Percentiles rank a stretch among this genome's conserved stretches.
Conservation (phyloP, 306 rosid species). For the Styphnolobium japonicum region DNA sequence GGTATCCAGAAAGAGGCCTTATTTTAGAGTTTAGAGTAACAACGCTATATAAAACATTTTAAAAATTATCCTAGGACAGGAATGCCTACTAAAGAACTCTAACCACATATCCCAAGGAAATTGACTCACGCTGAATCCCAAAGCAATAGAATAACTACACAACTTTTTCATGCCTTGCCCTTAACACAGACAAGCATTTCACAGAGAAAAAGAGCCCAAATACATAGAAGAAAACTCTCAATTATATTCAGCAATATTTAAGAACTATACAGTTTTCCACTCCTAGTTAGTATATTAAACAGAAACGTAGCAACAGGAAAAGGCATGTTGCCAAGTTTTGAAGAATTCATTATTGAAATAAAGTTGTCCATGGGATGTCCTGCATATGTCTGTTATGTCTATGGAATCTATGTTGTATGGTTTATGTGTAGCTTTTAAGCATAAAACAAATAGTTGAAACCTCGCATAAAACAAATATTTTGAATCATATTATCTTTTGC, state of each 20-base stretch:
- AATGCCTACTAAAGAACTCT: background rate
- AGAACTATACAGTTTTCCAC: background rate
- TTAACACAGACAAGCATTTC: background rate
- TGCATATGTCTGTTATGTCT: background rate
- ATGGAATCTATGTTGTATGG: too few relatives aligned
- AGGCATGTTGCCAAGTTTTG: background rate
- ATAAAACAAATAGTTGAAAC: too few relatives aligned
- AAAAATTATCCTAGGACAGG: background rate
- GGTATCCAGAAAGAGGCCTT: background rate
- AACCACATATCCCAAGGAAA: background rate
- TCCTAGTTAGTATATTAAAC: constrained; percentile 9
- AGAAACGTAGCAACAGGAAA: constrained; percentile 10
- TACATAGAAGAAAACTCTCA: background rate
- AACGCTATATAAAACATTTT: background rate
- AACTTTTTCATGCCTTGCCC: constrained; percentile 6
- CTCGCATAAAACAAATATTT: too few relatives aligned
- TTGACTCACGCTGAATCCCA: background rate
- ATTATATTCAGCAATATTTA: background rate
- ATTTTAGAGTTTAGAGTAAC: background rate
- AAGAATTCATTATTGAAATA: background rate
- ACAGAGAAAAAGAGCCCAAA: background rate
- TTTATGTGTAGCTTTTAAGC: too few relatives aligned
- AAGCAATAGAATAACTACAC: background rate
- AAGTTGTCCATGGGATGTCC: background rate
- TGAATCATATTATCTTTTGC: too few relatives aligned